Percentiles rank a stretch among this genome's conserved stretches.
These are phyloP conservation scores for Triticum aestivum DNA, from an alignment of 176 grass and related monocot species.

Conservation along the genomic window IWGSC_CS_RefSeq_v2.1 NC_057803.1:142208958-142209457, in stretches of 20 bases:
- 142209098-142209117: not conserved
- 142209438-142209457: not conserved
- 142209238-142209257: not conserved
- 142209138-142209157: not conserved
- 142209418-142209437: not conserved
- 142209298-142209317: not conserved
- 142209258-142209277: not conserved
- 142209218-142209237: not conserved
- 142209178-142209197: not conserved
- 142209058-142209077: not conserved
- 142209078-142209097: not conserved
- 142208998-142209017: not conserved
- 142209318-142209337: not conserved
- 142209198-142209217: not conserved
- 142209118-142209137: not conserved
- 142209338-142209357: not conserved
- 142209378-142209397: not conserved
- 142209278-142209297: not conserved
- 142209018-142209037: slow-evolving; percentile 21
- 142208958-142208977: not conserved
- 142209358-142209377: slow-evolving; percentile 1
- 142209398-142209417: no score
- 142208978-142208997: not conserved
- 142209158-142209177: not conserved
- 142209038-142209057: not conserved